These are phyloP conservation scores for Lasiodiplodia hormozganensis DNA, from an alignment of 2,329 filamentous ascomycete genomes.

Conservation along the genomic window DNA sequence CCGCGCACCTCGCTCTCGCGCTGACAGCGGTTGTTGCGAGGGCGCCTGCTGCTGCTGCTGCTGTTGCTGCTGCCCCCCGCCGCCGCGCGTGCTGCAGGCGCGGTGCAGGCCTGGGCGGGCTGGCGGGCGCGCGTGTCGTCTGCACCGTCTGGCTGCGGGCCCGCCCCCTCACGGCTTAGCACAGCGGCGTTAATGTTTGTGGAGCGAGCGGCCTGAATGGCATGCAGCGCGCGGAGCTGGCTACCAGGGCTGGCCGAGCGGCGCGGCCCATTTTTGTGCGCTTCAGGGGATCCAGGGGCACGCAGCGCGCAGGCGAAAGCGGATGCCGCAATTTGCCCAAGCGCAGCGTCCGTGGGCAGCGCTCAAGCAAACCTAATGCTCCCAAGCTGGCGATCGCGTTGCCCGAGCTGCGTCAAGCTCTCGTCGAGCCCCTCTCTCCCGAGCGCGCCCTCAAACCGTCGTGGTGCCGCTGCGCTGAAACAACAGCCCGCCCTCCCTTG, in stretches of 20 bases:
- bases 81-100: not conserved
- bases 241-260: constrained; percentile 26
- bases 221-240: constrained; percentile 26
- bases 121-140: not conserved
- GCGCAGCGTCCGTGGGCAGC: constrained; percentile 23
- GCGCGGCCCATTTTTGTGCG: constrained; percentile 25
- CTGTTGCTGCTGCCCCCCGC: not conserved
- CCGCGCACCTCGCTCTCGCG: not conserved
- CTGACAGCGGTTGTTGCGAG: not conserved
- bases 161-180: constrained; percentile 16
- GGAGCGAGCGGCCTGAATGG: constrained; percentile 21
- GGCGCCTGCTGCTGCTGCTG: not conserved
- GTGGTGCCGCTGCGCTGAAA: constrained; percentile 28
- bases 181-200: constrained; percentile 21
- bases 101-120: not conserved
- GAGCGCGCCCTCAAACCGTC: constrained; percentile 28
- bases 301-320: constrained; percentile 27
- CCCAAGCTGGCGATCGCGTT: constrained; percentile 28
- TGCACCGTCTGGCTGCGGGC: not conserved
- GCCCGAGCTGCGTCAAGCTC: constrained; percentile 28
- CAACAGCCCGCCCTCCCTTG: constrained; percentile 25
- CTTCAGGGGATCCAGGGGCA: constrained; percentile 24
- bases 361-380: constrained; percentile 27
- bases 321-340: constrained; percentile 29
- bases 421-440: constrained; percentile 26